Evolutionary conservation across 345 rosid genomes (phyloP), one percentile per base, ranked within the genome.

Genomic region (Citrus mangshanensis): DNA sequence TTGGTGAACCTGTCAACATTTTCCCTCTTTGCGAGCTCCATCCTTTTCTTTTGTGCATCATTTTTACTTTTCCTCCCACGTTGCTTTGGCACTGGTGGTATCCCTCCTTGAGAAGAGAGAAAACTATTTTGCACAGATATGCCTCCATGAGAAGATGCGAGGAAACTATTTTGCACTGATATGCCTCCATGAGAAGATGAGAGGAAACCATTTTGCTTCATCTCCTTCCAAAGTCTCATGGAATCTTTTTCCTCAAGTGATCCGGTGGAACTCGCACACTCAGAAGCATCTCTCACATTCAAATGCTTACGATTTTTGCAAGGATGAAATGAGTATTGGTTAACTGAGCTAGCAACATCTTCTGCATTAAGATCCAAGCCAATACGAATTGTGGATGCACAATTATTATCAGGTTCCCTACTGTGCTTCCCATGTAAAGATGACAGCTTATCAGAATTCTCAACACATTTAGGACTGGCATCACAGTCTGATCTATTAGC

Each of bases 121-220:
- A 82, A 28, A 73, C 85, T 68, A 64, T 76, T 87, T 76, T 87
- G 89, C 70, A 81, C 77, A 10, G 89, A 18, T 60, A 84, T 78
- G 24, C 89, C 94, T 70, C 90, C 89, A 77, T 85, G 89, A 77
- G 91, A 74, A 78, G 84, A 83, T 18, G 88, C 56, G 42, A 84
- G 51, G 59, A 82, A 28, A 75, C 85, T 71, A 64, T 76, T 87
- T 76, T 87, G 89, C 70, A 81, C 77, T 18, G 89, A 82, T 72
- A 87, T 80, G 64, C 94, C 93, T 66, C 93, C 98, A 28, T 86
- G 89, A 77, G 91, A 87, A 51, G 86, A 85, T 22, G 99, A 94
- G 6, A 96, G 87, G 79, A 90, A 96, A 28, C 98, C 98, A 21
- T 92, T 96, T 74, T 88, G 90, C 83, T 94, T 96, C 98, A 96